A percentile compares a stretch with the other conserved stretches of the same genome.
Evolutionary conservation across 441 rosid species (phyloP).

Genomic region (Pelargonium australe): DNA sequence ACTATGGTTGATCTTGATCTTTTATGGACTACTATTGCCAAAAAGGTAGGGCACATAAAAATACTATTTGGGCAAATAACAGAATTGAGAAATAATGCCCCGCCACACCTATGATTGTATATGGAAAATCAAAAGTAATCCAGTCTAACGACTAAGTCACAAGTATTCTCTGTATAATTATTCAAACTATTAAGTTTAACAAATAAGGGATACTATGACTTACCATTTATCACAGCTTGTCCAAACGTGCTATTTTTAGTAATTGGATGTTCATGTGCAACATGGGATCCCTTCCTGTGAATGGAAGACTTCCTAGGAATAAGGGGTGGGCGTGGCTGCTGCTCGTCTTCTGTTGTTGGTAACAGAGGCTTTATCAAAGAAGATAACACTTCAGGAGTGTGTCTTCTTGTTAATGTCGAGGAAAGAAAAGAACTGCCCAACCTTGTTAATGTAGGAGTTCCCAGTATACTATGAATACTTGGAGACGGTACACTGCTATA

Average conservation of each 20-base stretch:
- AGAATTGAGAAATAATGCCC: no score
- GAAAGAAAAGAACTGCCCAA: constrained; percentile 61
- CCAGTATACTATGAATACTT: constrained; percentile 41
- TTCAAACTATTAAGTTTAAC: constrained; percentile 4
- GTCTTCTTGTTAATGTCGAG: constrained; percentile 53
- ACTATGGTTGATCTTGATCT: neutral
- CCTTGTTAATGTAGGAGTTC: constrained; percentile 51
- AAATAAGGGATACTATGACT: constrained; percentile 19
- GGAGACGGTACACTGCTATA: constrained; percentile 75
- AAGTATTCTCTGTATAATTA: neutral
- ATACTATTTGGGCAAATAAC: neutral
- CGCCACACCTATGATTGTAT: neutral
- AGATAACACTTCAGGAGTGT: constrained; percentile 54
- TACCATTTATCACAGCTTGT: constrained; percentile 85
- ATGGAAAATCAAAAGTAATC: neutral
- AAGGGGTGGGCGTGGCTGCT: constrained; percentile 36
- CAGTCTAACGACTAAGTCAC: neutral
- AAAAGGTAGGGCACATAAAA: neutral
- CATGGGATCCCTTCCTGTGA: constrained; percentile 28
- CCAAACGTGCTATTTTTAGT: constrained; percentile 60
- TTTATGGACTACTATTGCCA: neutral
- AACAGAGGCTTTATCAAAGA: constrained; percentile 50
- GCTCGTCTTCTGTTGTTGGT: constrained; percentile 37
- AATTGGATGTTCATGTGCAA: constrained; percentile 51
- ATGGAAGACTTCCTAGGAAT: constrained; percentile 33